Conservation (phyloP, 2,329 filamentous ascomycete genomes). For the Penicillium olsonii region DNA sequence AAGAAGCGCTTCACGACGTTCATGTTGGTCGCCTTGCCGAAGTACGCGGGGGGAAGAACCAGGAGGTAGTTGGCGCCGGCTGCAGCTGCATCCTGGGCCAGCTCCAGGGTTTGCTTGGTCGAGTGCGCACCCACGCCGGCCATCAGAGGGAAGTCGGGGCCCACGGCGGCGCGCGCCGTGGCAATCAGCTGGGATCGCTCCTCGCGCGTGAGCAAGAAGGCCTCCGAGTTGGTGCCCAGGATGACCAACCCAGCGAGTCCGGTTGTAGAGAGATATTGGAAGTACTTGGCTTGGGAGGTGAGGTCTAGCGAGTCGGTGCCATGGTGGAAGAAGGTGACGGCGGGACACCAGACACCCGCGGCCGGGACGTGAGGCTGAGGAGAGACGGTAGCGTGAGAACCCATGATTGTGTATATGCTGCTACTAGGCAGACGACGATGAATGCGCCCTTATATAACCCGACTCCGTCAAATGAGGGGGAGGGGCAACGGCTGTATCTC, state of each 20-base stretch:
- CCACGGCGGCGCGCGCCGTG: slow-evolving; percentile 57
- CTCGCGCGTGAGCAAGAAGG: slow-evolving; percentile 60
- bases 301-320: slow-evolving; percentile 52
- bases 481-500: slow-evolving; percentile 8
- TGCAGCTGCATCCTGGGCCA: slow-evolving; percentile 58
- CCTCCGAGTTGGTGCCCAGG: slow-evolving; percentile 59
- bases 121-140: slow-evolving; percentile 66
- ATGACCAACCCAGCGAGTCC: slow-evolving; percentile 56
- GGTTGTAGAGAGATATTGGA: slow-evolving; percentile 52
- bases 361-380: slow-evolving; percentile 20
- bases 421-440: too few species aligned
- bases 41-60: slow-evolving; percentile 65
- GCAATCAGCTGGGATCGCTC: slow-evolving; percentile 60
- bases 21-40: slow-evolving; percentile 62
- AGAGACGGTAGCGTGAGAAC: slow-evolving; percentile 12
- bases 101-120: slow-evolving; percentile 63
- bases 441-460: neutral
- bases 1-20: slow-evolving; percentile 63
- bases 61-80: slow-evolving; percentile 65
- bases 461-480: slow-evolving; percentile 6
- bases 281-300: slow-evolving; percentile 53
- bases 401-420: slow-evolving; percentile 12
- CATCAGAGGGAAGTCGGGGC: slow-evolving; percentile 59
- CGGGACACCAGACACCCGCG: slow-evolving; percentile 53
- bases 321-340: slow-evolving; percentile 58